Percentiles rank a stretch among this genome's conserved stretches.
phyloP scores from a whole-genome alignment of 495 filamentous ascomycete genomes.

The Xylaria scruposa region DNA sequence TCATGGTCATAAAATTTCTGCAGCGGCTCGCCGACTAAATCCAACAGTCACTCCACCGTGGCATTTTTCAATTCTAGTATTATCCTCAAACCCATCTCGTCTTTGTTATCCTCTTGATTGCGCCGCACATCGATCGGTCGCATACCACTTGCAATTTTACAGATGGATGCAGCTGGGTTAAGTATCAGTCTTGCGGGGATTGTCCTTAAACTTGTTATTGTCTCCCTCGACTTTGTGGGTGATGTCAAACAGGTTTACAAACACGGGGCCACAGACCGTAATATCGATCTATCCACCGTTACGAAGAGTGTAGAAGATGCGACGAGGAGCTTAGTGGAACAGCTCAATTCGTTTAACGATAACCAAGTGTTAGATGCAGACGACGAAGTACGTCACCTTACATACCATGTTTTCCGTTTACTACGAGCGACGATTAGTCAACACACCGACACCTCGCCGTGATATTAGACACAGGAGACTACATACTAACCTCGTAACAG shows the following conservation, averaged over 20 bases:
- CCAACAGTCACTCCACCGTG: background rate
- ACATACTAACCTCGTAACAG: background rate
- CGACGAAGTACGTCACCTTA: slow-evolving; percentile 12
- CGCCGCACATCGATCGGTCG: too few species aligned
- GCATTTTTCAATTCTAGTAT: background rate
- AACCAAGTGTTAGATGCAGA: background rate
- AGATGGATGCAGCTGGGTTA: slow-evolving; percentile 5
- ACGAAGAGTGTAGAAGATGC: slow-evolving; percentile 22
- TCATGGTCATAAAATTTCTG: background rate
- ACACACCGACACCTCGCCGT: background rate
- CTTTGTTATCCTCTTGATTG: too few species aligned
- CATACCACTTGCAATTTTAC: background rate
- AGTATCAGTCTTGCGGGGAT: slow-evolving; percentile 21
- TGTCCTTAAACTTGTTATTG: slow-evolving; percentile 26
- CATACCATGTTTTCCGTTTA: background rate
- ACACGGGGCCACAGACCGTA: slow-evolving; percentile 20
- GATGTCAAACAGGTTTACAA: slow-evolving; percentile 30
- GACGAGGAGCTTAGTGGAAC: slow-evolving; percentile 11
- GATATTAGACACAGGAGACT: background rate
- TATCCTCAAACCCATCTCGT: background rate
- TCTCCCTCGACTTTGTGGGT: slow-evolving; percentile 27
- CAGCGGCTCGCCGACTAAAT: background rate
- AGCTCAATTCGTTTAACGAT: background rate
- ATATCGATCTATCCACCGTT: slow-evolving; percentile 15
- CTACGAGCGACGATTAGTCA: background rate